phyloP scores from a whole-genome alignment of 305 asterid species.

The Fraxinus dipetala region DNA sequence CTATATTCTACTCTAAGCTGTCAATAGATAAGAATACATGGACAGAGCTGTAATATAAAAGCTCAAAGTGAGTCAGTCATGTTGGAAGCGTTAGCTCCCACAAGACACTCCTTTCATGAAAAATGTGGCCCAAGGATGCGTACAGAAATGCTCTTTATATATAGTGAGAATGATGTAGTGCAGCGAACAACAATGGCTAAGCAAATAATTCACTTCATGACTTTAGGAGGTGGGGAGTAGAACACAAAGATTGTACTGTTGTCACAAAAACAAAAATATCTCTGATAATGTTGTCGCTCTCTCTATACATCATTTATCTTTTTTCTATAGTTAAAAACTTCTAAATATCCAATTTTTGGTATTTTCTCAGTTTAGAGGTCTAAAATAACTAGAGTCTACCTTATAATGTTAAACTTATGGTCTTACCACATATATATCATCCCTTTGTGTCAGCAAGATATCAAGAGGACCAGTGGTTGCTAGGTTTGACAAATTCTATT shows the following conservation, averaged over 20 bases:
- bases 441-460: neutral
- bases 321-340: neutral
- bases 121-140: neutral
- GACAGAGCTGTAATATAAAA: neutral
- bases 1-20: neutral
- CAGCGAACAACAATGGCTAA: neutral
- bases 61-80: neutral
- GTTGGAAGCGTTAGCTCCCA: neutral
- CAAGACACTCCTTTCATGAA: neutral
- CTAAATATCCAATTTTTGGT: neutral
- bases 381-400: neutral
- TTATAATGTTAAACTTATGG: neutral
- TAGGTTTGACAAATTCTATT: neutral
- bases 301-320: neutral
- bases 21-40: neutral
- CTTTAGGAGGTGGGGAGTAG: neutral
- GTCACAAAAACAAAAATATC: neutral
- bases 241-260: neutral
- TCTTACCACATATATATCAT: constrained; percentile 4
- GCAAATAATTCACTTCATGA: neutral
- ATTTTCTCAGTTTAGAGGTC: neutral
- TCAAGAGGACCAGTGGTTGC: neutral
- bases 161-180: neutral
- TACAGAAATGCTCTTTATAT: neutral
- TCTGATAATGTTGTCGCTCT: neutral